phyloP scores from a whole-genome alignment of 371 early-diverging fungal genomes.

The Dinochytrium kinnereticum region DNA sequence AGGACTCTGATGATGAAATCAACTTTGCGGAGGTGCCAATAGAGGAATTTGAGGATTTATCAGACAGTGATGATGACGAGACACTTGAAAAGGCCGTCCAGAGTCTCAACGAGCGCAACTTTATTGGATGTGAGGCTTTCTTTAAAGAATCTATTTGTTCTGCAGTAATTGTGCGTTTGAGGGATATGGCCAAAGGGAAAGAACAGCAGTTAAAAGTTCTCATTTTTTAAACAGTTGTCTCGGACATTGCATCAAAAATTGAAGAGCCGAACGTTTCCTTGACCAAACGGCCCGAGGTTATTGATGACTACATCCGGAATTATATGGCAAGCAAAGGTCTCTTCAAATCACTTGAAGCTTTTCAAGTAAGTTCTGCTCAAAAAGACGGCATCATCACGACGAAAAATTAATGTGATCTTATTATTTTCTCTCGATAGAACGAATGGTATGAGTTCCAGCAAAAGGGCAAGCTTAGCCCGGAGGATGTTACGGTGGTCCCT shows the following conservation, averaged over 20 bases:
- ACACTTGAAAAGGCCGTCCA: conserved; percentile 54
- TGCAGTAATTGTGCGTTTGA: too few species aligned
- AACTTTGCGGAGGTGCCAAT: conserved; percentile 42
- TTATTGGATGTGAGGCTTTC: conserved; percentile 33
- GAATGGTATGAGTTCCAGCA: conserved; percentile 63
- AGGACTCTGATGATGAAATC: conserved; percentile 50
- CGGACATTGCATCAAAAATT: conserved; percentile 12
- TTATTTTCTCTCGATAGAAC: conserved; percentile 38
- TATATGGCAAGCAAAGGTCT: conserved; percentile 56
- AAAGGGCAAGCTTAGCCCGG: conserved; percentile 42
- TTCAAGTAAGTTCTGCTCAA: conserved; percentile 45
- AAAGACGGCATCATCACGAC: background rate
- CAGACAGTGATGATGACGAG: conserved; percentile 53
- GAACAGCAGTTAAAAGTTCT: too few species aligned
- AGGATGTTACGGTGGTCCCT: conserved; percentile 53
- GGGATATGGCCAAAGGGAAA: too few species aligned
- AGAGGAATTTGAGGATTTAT: conserved; percentile 51
- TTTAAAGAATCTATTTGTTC: too few species aligned
- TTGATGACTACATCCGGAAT: conserved; percentile 62
- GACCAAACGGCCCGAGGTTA: conserved; percentile 57
- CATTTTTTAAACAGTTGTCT: too few species aligned
- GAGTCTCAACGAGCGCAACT: conserved; percentile 48
- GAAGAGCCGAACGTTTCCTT: conserved; percentile 37
- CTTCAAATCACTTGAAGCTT: conserved; percentile 56
- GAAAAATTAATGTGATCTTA: background rate